Conservation (phyloP, 345 rosid genomes). For the Stellera chamaejasme region DNA sequence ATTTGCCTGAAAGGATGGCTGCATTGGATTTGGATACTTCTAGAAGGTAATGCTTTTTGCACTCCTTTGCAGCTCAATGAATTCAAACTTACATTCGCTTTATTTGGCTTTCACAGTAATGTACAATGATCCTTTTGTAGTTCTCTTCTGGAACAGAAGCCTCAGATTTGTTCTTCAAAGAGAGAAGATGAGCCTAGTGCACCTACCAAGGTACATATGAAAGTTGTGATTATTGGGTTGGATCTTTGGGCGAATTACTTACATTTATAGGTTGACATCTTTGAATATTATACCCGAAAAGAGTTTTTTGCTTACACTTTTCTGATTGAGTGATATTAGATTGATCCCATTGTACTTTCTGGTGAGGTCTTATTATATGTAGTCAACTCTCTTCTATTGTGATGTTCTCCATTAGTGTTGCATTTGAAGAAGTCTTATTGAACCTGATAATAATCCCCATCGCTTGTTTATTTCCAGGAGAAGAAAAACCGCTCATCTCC, state of each 20-base stretch:
- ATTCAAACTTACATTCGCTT: conserved; percentile 6
- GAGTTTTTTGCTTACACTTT: background rate
- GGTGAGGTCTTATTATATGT: too few relatives aligned
- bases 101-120: background rate
- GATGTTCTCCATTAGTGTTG: too few relatives aligned
- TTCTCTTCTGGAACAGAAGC: conserved; percentile 20
- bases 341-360: too few relatives aligned
- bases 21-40: conserved; percentile 33
- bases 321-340: too few relatives aligned
- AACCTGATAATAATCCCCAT: background rate
- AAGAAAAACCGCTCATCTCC: conserved; percentile 69
- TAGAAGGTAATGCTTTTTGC: conserved; percentile 27
- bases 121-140: conserved; percentile 21
- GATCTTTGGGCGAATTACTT: background rate
- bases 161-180: conserved; percentile 21
- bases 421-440: too few relatives aligned
- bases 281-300: background rate
- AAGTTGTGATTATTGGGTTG: background rate
- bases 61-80: background rate
- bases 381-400: too few relatives aligned
- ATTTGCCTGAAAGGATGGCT: conserved; percentile 33
- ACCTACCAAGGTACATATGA: conserved; percentile 50
- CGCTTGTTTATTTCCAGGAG: conserved; percentile 38
- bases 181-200: conserved; percentile 40
- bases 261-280: too few relatives aligned